A percentile compares a stretch with the other conserved stretches of the same genome.
phyloP scores from a whole-genome alignment of 2,329 filamentous ascomycete species.

The Xylaria arbuscula region DNA sequence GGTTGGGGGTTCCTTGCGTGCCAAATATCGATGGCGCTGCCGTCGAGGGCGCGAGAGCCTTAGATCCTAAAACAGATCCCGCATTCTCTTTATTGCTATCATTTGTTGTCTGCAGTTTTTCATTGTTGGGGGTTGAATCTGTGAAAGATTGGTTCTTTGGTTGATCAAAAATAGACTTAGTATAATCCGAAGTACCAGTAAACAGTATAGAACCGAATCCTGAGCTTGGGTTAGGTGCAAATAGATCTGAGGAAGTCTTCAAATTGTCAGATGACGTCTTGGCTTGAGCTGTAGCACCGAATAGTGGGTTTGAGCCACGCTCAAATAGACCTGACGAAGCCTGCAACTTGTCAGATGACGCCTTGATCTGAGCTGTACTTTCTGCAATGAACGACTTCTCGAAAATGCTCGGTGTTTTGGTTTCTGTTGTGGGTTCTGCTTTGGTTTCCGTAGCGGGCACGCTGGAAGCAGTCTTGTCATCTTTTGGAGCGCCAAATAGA shows the following conservation, averaged over 20 bases:
- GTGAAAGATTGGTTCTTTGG: constrained; percentile 44
- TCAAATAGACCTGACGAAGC: constrained; percentile 43
- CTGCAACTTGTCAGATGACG: constrained; percentile 39
- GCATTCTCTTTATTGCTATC: constrained; percentile 19
- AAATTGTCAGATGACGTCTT: constrained; percentile 30
- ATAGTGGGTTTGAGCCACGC: constrained; percentile 39
- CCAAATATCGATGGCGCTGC: constrained; percentile 52
- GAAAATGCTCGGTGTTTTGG: constrained; percentile 31
- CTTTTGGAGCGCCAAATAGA: constrained; percentile 35
- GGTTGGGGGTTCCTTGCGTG: constrained; percentile 56
- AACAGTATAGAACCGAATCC: no score
- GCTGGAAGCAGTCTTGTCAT: constrained; percentile 14
- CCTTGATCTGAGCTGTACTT: constrained; percentile 36
- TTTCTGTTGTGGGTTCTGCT: background rate
- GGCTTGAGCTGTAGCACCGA: constrained; percentile 34
- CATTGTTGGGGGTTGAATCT: constrained; percentile 10
- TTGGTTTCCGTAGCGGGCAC: background rate
- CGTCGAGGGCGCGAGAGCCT: constrained; percentile 47
- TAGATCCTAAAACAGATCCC: constrained; percentile 23
- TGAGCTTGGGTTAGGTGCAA: no score
- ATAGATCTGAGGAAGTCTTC: no score
- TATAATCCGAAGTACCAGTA: constrained; percentile 42
- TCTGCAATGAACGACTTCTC: constrained; percentile 34
- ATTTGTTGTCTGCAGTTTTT: constrained; percentile 3
- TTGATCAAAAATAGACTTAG: constrained; percentile 55